Conservation (phyloP, 805 yeast genomes). For the Millerago galiae region DNA sequence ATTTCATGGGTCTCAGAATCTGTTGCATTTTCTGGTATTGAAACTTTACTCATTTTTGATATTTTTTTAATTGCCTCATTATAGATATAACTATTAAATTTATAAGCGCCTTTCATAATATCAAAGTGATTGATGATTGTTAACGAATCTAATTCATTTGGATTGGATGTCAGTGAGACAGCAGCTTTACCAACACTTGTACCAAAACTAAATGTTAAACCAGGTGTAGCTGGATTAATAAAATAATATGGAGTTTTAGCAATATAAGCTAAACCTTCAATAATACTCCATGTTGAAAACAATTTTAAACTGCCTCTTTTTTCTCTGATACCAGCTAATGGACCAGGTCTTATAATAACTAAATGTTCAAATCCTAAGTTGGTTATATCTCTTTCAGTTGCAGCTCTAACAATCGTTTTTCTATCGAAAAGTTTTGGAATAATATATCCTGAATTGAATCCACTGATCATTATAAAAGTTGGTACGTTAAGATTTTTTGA, state of each 20-base stretch:
- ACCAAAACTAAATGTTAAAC: slow-evolving; percentile 8
- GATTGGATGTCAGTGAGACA: slow-evolving; percentile 1
- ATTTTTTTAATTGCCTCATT: slow-evolving; percentile 1
- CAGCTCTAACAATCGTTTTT: slow-evolving; percentile 8
- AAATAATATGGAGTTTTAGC: slow-evolving; percentile 6
- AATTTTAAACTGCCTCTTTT: slow-evolving; percentile 8
- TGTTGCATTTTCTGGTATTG: slow-evolving; percentile 6
- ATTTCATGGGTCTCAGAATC: slow-evolving; percentile 2
- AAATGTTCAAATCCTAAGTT: slow-evolving; percentile 6
- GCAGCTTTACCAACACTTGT: slow-evolving; percentile 14
- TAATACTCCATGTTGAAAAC: slow-evolving; percentile 9
- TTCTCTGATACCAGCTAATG: slow-evolving; percentile 12
- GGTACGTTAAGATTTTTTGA: slow-evolving; percentile 9
- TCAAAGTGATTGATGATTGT: slow-evolving; percentile 5
- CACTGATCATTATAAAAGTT: slow-evolving; percentile 10
- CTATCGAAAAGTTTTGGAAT: slow-evolving; percentile 7
- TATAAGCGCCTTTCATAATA: slow-evolving; percentile 7
- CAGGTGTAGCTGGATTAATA: slow-evolving; percentile 3
- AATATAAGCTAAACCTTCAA: slow-evolving; percentile 5
- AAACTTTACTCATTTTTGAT: slow-evolving; percentile 5
- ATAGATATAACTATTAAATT: slow-evolving; percentile 3
- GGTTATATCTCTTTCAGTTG: slow-evolving; percentile 9
- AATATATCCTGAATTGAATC: slow-evolving; percentile 3
- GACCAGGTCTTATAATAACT: slow-evolving; percentile 12
- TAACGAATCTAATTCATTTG: background rate